Conservation (phyloP, 306 rosid genomes). For the Trifolium pratense region DNA sequence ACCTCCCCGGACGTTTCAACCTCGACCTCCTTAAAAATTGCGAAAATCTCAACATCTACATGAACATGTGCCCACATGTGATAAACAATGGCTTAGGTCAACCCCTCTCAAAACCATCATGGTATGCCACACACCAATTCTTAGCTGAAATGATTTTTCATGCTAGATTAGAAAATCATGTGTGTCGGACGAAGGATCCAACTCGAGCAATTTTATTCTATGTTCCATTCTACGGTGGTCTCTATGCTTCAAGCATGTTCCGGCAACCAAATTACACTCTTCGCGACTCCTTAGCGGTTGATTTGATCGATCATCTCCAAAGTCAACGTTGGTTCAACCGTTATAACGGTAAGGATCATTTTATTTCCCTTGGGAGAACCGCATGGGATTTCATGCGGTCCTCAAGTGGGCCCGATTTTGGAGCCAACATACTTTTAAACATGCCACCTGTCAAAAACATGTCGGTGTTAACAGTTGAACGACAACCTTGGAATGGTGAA, state of each 20-base stretch:
- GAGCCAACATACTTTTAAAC: constrained; percentile 70
- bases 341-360: constrained; percentile 63
- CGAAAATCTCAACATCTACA: constrained; percentile 64
- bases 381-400: constrained; percentile 90
- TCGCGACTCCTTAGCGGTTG: constrained; percentile 64
- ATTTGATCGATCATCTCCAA: constrained; percentile 42
- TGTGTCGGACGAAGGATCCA: constrained; percentile 76
- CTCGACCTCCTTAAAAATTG: constrained; percentile 62
- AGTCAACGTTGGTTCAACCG: constrained; percentile 50
- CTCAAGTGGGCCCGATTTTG: constrained; percentile 54
- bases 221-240: constrained; percentile 88
- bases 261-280: constrained; percentile 55
- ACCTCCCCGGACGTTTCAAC: constrained; percentile 71
- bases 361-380: constrained; percentile 74
- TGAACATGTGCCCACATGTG: constrained; percentile 90
- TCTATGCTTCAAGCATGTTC: constrained; percentile 70
- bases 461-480: constrained; percentile 90
- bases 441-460: constrained; percentile 69
- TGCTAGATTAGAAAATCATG: constrained; percentile 77
- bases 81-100: constrained; percentile 79
- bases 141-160: constrained; percentile 85
- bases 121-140: constrained; percentile 90
- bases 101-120: constrained; percentile 45
- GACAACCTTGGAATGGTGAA: constrained; percentile 69
- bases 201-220: constrained; percentile 62